Evolutionary conservation across 768 basidiomycete species (phyloP), one percentile per base, ranked within the genome.

Genomic region (Russula compacta): DNA sequence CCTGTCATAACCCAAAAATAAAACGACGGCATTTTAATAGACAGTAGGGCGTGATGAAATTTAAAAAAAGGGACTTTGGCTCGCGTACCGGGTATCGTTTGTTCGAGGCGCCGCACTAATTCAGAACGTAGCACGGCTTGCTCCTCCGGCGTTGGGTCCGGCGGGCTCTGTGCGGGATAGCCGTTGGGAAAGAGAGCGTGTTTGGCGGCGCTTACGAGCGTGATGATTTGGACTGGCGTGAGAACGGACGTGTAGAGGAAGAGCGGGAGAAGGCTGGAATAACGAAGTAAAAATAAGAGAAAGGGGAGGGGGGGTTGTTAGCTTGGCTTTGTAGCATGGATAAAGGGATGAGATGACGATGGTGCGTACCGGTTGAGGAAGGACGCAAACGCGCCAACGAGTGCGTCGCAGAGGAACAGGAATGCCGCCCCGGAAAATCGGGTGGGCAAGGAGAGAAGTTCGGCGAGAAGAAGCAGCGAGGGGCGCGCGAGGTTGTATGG

Each of bases 101-200:
- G 72, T 0, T 67, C 60, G 1, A 87, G 44, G 36, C 79, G 68
- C 56, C 67, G 59, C 48, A 79, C 73, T 4, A 83, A 63, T 49
- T 70, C 67, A 9, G 69, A 63, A 35, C 82, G 79, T 52, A 92
- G 75, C 38, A 75, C 78, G 2, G 75, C 74, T 65, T 91, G 87
- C 71, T 95, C 92, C 65, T 89, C 89, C 1, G 75, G 75, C 0
- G 86, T 83, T 17, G 94, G 95, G 47, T 91, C 89, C 1, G 80
- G 75, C 1, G 87, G 83, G 0, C 84, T 72, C 0, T 85, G 83
- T 0, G 81, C 89, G 1, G 92, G 93, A 73, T 91, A 92, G 14
- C 95, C 95, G 63, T 85, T 84, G 4, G 95, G 95, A 70, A 95
- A 98, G 32, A 98, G 77, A 8, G 86, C 80, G 9, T 79, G 79